Evolutionary conservation across 2,329 filamentous ascomycete genomes (phyloP).

Genomic region (Nannizzia gypsea): DNA sequence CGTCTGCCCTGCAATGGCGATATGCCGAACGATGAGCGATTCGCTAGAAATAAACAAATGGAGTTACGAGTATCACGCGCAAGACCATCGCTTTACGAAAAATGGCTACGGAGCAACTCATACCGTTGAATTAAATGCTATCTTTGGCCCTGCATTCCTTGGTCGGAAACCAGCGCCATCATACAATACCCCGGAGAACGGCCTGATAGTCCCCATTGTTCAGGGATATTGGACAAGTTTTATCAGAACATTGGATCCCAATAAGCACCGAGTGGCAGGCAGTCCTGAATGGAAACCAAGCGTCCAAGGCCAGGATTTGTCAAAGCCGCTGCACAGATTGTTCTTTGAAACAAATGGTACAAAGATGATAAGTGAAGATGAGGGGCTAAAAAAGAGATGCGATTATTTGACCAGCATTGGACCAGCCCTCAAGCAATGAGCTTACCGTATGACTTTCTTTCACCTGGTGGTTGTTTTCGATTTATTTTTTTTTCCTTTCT

Average conservation of each 20-base stretch:
- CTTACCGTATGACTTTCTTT: background rate
- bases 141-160: conserved; percentile 53
- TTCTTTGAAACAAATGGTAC: conserved; percentile 35
- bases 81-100: conserved; percentile 43
- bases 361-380: conserved; percentile 37
- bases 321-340: conserved; percentile 27
- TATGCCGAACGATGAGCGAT: conserved; percentile 31
- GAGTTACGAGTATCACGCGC: conserved; percentile 60
- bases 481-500: background rate
- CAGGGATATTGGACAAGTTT: conserved; percentile 68
- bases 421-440: conserved; percentile 36
- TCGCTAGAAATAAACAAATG: conserved; percentile 37
- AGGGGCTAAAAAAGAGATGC: conserved; percentile 35
- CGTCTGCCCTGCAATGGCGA: conserved; percentile 50
- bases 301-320: conserved; percentile 24
- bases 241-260: conserved; percentile 55
- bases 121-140: conserved; percentile 52
- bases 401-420: conserved; percentile 41
- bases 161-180: conserved; percentile 38
- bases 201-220: conserved; percentile 46
- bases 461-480: background rate
- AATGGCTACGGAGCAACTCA: conserved; percentile 54
- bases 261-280: conserved; percentile 38
- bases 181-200: conserved; percentile 45
- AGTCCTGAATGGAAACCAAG: conserved; percentile 41